A percentile compares a stretch with the other conserved stretches of the same genome.
Evolutionary conservation across 495 filamentous ascomycete genomes (phyloP).

Genomic region (Podospora bellae-mahoneyi): DNA sequence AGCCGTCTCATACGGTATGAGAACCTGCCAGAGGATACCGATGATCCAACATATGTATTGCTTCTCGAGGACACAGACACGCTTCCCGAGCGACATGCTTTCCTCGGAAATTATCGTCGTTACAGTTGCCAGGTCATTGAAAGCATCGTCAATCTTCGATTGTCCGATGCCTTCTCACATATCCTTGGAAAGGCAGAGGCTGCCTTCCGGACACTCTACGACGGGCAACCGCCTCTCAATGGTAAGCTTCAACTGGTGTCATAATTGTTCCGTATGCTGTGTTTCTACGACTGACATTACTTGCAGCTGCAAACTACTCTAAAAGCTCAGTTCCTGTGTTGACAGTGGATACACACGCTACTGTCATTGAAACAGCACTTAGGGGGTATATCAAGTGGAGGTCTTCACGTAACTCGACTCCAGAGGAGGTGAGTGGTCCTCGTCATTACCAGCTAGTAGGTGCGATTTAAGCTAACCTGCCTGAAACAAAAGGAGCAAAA

Average conservation of each 20-base stretch:
- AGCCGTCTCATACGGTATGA: slow-evolving; percentile 79
- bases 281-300: slow-evolving; percentile 32
- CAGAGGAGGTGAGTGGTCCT: slow-evolving; percentile 47
- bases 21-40: slow-evolving; percentile 70
- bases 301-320: slow-evolving; percentile 65
- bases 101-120: slow-evolving; percentile 93
- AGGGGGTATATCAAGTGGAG: slow-evolving; percentile 88
- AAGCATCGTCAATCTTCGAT: slow-evolving; percentile 70
- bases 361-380: slow-evolving; percentile 84
- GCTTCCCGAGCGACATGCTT: slow-evolving; percentile 88
- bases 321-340: slow-evolving; percentile 75
- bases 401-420: slow-evolving; percentile 47
- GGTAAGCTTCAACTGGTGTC: slow-evolving; percentile 45
- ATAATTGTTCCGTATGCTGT: background rate
- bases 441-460: slow-evolving; percentile 21
- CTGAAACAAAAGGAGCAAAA: slow-evolving; percentile 52
- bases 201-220: slow-evolving; percentile 71
- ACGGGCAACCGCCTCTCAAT: slow-evolving; percentile 62
- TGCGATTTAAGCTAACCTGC: slow-evolving; percentile 9
- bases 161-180: slow-evolving; percentile 80
- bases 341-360: slow-evolving; percentile 81
- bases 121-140: slow-evolving; percentile 86
- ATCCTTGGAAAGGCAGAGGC: slow-evolving; percentile 74
- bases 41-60: slow-evolving; percentile 75
- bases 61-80: slow-evolving; percentile 93